Conservation (phyloP, 2,329 filamentous ascomycete species). For the Elsinoe necatrix region DNA sequence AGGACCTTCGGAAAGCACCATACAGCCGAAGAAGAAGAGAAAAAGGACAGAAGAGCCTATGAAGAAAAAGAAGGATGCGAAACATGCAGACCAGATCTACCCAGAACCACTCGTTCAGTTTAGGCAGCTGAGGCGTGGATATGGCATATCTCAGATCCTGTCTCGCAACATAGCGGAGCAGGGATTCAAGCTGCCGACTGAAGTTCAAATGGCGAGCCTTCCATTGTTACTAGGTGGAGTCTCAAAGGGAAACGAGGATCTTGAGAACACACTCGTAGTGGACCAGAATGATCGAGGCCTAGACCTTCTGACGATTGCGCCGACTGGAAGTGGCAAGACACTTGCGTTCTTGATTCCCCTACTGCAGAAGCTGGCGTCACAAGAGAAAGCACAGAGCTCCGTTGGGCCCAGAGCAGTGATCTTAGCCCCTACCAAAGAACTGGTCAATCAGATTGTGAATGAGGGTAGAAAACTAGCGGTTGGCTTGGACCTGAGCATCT, state of each 20-base stretch:
- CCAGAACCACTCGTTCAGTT: slow-evolving; percentile 77
- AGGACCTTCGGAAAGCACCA: slow-evolving; percentile 27
- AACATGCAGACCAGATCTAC: slow-evolving; percentile 56
- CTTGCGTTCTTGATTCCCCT: slow-evolving; percentile 84
- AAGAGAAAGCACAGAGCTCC: not conserved
- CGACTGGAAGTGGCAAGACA: slow-evolving; percentile 94
- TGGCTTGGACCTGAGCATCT: slow-evolving; percentile 70
- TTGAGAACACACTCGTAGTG: slow-evolving; percentile 22
- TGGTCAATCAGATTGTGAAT: slow-evolving; percentile 44
- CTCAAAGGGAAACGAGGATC: slow-evolving; percentile 33
- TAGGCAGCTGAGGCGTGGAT: slow-evolving; percentile 58
- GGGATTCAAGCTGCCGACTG: slow-evolving; percentile 79
- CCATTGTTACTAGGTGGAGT: slow-evolving; percentile 57
- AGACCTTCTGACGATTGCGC: slow-evolving; percentile 80
- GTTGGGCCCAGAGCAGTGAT: slow-evolving; percentile 26
- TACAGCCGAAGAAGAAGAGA: slow-evolving; percentile 39
- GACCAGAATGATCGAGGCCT: slow-evolving; percentile 35
- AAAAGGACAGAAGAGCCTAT: slow-evolving; percentile 28
- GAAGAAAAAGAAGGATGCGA: slow-evolving; percentile 30
- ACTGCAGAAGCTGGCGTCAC: slow-evolving; percentile 56
- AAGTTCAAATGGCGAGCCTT: slow-evolving; percentile 82
- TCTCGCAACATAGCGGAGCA: slow-evolving; percentile 74
- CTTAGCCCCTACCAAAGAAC: slow-evolving; percentile 43
- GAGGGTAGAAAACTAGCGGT: slow-evolving; percentile 75
- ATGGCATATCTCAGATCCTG: slow-evolving; percentile 65